These are phyloP conservation scores for Scedosporium apiospermum DNA, from an alignment of 2,329 filamentous ascomycete genomes.

Conservation along the genomic window DNA sequence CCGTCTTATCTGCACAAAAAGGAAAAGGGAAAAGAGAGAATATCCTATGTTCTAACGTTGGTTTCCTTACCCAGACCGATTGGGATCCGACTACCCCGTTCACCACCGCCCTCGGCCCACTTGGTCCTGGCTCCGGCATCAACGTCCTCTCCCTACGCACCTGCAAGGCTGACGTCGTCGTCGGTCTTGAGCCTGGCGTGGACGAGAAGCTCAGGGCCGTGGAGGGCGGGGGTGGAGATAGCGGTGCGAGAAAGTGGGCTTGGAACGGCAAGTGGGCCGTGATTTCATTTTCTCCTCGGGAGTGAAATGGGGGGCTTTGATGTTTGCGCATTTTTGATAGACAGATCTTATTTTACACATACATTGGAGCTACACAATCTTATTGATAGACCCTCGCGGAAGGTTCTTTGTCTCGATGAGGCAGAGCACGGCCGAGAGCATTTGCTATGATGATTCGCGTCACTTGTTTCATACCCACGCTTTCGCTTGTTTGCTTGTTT, in stretches of 20 bases:
- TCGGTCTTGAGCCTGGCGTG: slow-evolving; percentile 70
- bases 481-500: too few relatives aligned
- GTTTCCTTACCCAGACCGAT: slow-evolving; percentile 37
- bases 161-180: slow-evolving; percentile 93
- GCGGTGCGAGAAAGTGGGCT: slow-evolving; percentile 72
- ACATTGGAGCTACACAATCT: too few relatives aligned
- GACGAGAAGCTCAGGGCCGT: slow-evolving; percentile 68
- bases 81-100: slow-evolving; percentile 91
- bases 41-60: background rate
- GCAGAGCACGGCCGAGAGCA: too few relatives aligned
- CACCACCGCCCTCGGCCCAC: slow-evolving; percentile 69
- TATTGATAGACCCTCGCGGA: too few relatives aligned
- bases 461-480: too few relatives aligned
- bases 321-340: background rate
- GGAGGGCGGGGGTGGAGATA: slow-evolving; percentile 62
- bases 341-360: background rate
- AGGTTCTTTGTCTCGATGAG: too few relatives aligned
- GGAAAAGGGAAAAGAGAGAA: too few relatives aligned
- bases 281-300: slow-evolving; percentile 56
- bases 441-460: too few relatives aligned
- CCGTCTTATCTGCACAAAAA: background rate
- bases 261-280: slow-evolving; percentile 97
- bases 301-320: slow-evolving; percentile 6
- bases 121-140: slow-evolving; percentile 72
- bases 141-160: slow-evolving; percentile 82